Conservation (phyloP, 2,329 filamentous ascomycete species). For the Ceratocystis huliohia region DNA sequence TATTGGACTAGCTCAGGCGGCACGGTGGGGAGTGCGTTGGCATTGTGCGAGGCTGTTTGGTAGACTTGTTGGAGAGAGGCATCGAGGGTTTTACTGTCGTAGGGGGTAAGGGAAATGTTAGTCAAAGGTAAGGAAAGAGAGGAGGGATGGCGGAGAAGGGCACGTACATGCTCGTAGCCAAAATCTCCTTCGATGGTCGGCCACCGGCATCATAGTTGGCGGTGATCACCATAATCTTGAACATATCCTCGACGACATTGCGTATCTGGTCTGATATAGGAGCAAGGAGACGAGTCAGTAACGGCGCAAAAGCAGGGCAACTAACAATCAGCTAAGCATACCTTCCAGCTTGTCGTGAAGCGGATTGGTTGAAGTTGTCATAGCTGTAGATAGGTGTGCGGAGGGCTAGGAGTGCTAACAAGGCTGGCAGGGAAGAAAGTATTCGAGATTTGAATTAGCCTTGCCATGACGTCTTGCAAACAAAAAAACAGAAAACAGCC, state of each 20-base stretch:
- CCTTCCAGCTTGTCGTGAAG: conserved; percentile 15
- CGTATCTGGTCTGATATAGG: conserved; percentile 42
- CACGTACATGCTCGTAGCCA: conserved; percentile 40
- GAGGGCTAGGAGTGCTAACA: neutral
- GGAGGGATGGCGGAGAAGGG: neutral
- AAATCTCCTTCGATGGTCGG: conserved; percentile 42
- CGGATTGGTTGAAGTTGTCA: conserved; percentile 1
- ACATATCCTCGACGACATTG: conserved; percentile 50
- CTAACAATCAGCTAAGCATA: neutral
- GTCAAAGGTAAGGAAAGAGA: neutral
- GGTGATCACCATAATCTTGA: conserved; percentile 50
- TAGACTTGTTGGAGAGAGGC: conserved; percentile 31
- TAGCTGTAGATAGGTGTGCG: neutral
- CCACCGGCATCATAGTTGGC: conserved; percentile 45
- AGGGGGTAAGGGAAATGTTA: neutral
- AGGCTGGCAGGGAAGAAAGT: neutral
- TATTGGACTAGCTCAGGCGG: conserved; percentile 54
- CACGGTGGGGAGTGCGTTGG: conserved; percentile 36
- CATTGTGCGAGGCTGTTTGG: conserved; percentile 31
- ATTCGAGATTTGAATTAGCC: neutral
- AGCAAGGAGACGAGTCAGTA: neutral
- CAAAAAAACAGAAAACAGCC: neutral
- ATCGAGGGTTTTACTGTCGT: conserved; percentile 31
- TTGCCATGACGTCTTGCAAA: neutral
- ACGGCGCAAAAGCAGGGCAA: neutral